Percentiles rank a stretch among this genome's conserved stretches.
Conservation (phyloP, 208 protist species). For the Acanthamoeba triangularis region DNA sequence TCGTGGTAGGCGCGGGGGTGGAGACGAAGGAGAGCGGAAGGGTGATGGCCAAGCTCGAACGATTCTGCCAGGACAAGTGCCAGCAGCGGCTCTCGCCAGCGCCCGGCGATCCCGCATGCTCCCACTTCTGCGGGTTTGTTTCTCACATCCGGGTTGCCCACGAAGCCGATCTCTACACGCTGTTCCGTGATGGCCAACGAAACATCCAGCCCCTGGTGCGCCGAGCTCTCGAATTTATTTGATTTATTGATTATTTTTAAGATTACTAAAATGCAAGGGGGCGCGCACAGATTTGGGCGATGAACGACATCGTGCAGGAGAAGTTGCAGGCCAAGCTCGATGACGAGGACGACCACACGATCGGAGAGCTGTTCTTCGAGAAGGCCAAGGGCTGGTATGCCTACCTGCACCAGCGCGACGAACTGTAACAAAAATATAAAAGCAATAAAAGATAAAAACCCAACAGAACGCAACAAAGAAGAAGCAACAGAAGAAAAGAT, state of each 20-base stretch:
- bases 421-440: background rate
- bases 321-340: conserved; percentile 24
- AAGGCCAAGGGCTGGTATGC: background rate
- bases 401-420: background rate
- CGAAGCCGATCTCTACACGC: background rate
- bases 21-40: background rate
- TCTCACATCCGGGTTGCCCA: background rate
- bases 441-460: background rate
- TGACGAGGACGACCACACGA: conserved; percentile 8
- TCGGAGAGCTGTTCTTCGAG: conserved; percentile 30
- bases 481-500: background rate
- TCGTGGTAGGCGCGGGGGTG: background rate
- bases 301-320: conserved; percentile 19
- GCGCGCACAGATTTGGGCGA: background rate
- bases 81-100: background rate
- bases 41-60: conserved; percentile 17
- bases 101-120: background rate
- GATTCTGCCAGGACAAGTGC: conserved; percentile 3
- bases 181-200: background rate
- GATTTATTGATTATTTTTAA: background rate
- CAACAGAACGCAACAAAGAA: background rate
- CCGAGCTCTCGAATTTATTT: background rate
- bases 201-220: conserved; percentile 20
- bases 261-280: background rate
- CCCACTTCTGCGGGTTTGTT: conserved; percentile 13